These are phyloP conservation scores for Groenewaldozyma auringiensis DNA, from an alignment of 1,139 yeast genomes.

Conservation along the genomic window DNA sequence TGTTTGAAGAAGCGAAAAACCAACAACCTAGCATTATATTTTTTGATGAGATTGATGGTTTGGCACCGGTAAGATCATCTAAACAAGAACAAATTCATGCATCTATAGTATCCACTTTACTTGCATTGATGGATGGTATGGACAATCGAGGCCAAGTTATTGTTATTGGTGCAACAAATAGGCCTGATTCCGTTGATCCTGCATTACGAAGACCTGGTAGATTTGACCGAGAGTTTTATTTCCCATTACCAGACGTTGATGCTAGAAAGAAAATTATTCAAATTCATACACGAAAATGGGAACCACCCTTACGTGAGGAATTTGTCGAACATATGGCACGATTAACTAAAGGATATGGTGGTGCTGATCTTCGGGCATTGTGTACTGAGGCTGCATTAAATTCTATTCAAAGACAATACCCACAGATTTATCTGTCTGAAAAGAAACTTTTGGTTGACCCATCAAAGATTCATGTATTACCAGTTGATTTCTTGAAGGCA, in stretches of 20 bases:
- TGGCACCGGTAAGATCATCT: constrained; percentile 81
- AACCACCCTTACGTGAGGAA: constrained; percentile 52
- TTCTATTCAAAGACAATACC: constrained; percentile 85
- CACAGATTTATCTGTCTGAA: constrained; percentile 78
- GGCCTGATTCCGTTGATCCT: constrained; percentile 97
- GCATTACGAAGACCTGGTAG: constrained; percentile 96
- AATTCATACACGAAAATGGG: constrained; percentile 89
- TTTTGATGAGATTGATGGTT: constrained; percentile 96
- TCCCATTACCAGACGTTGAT: constrained; percentile 79
- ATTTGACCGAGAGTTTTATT: constrained; percentile 93
- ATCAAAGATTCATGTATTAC: constrained; percentile 60
- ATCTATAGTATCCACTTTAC: constrained; percentile 81
- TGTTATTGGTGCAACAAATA: constrained; percentile 94
- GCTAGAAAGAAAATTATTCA: constrained; percentile 72
- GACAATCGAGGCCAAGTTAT: constrained; percentile 95
- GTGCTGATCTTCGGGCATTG: constrained; percentile 90
- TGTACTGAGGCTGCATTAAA: constrained; percentile 94
- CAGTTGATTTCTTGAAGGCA: constrained; percentile 82
- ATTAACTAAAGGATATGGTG: constrained; percentile 93
- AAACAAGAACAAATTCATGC: constrained; percentile 75
- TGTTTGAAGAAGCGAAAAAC: constrained; percentile 94
- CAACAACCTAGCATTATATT: constrained; percentile 94
- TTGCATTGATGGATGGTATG: constrained; percentile 98
- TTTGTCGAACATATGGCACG: constrained; percentile 65
- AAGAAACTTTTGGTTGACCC: constrained; percentile 74